Conservation (phyloP, 768 basidiomycete genomes). For the Myochromella boudieri region DNA sequence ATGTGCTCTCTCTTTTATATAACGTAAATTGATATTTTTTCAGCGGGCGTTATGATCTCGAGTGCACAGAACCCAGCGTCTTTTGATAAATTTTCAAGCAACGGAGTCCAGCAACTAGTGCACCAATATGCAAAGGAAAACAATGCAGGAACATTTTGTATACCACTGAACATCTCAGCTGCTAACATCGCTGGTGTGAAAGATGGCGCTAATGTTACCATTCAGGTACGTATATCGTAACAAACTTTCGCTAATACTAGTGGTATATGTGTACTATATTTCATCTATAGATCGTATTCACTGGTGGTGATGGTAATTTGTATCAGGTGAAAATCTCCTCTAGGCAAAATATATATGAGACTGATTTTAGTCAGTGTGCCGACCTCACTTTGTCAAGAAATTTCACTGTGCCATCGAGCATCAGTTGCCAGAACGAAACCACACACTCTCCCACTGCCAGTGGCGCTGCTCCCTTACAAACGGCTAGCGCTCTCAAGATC, state of each 20-base stretch:
- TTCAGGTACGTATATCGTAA: constrained; percentile 39
- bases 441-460: constrained; percentile 10
- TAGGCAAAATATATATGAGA: constrained; percentile 24
- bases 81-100: constrained; percentile 57
- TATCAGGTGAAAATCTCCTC: constrained; percentile 52
- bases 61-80: constrained; percentile 57
- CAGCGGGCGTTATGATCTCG: constrained; percentile 56
- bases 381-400: constrained; percentile 66
- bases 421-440: constrained; percentile 37
- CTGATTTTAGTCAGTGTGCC: constrained; percentile 53
- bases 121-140: constrained; percentile 46
- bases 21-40: constrained; percentile 2
- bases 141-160: constrained; percentile 60
- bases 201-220: constrained; percentile 70
- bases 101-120: constrained; percentile 30
- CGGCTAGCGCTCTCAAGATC: constrained; percentile 2
- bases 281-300: constrained; percentile 50
- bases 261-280: constrained; percentile 35
- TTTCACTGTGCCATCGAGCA: constrained; percentile 43
- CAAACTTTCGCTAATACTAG: background rate
- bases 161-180: constrained; percentile 57
- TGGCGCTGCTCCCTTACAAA: constrained; percentile 13
- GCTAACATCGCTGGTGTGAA: constrained; percentile 43
- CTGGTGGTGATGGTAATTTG: constrained; percentile 67
- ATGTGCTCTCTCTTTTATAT: background rate